These are phyloP conservation scores for Gossypium ekmanianum DNA, from an alignment of 345 rosid species.

Conservation along the genomic window DNA sequence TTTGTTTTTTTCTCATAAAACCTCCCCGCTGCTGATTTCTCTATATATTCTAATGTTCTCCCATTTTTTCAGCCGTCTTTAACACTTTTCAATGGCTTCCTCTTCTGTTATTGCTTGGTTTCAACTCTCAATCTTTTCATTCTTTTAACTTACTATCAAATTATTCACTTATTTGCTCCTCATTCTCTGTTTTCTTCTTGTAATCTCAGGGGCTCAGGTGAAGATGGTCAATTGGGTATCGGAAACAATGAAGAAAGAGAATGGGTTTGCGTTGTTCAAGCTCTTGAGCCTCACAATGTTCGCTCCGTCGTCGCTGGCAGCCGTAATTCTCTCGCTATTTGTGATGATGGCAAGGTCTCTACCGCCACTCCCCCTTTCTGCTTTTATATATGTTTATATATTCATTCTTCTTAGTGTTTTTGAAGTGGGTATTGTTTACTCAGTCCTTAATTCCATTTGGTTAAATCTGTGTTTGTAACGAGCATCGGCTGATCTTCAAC, in stretches of 20 bases:
- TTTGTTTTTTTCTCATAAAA: not conserved
- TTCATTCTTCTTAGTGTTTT: not conserved
- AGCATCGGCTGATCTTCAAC: not conserved
- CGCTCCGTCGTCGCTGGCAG: conserved; percentile 94
- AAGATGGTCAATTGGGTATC: conserved; percentile 93
- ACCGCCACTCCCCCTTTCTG: conserved; percentile 3
- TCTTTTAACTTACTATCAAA: conserved; percentile 12
- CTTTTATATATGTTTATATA: not conserved
- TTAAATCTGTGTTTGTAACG: not conserved
- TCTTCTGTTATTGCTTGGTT: conserved; percentile 51
- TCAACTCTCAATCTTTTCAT: conserved; percentile 9
- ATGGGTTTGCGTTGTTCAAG: conserved; percentile 63
- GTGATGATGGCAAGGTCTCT: conserved; percentile 85
- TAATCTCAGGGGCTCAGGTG: conserved; percentile 84
- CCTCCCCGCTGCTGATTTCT: not conserved
- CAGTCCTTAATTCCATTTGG: conserved; percentile 6
- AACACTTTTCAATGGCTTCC: conserved; percentile 33
- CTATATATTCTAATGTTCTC: not conserved
- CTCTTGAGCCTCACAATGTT: conserved; percentile 61
- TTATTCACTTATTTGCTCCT: not conserved
- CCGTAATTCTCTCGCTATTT: conserved; percentile 97
- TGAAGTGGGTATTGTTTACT: not conserved
- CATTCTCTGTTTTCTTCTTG: not conserved
- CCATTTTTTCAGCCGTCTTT: conserved; percentile 1
- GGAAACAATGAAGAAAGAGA: conserved; percentile 80